Base-by-base conservation (phyloP, 169 alveolate species). In the Babesia ovis region DNA sequence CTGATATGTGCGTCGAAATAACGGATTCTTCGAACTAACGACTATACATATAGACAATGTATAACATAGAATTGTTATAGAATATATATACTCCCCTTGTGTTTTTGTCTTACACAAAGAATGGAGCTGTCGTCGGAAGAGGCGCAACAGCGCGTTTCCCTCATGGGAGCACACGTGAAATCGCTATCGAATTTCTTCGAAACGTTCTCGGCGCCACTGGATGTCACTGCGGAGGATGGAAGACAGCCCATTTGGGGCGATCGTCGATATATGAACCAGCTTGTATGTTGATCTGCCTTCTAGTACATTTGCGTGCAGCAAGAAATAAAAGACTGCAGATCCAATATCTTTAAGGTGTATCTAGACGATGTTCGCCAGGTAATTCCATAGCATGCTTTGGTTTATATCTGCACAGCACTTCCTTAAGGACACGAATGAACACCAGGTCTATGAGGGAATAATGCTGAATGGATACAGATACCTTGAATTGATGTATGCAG, bases 391-490 rank as follows among this genome's bases (percentile, higher is more conserved):
- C 34, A 11, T 20, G 5, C 22, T 8, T 54, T 12, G 4, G 3
- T 64, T 2, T 18, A 11, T 14, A n/a, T 34, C 37, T 42, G 8
- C 55, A 50, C 41, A 79, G 87, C 74, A 79, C 61, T 79, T 79
- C 76, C 62, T 79, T 56, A 79, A 79, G 77, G 87, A 79, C 55
- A 68, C 51, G 37, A 20, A 59, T 50, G 86, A 77, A 18, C 75
- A 42, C 50, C 70, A 60, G 22, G 89, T 88, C 16, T 88, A 88
- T 66, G 88, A 88, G 68, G 93, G 93, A 2, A 39, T 88, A 9
- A 88, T 88, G 93, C 76, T 85, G 31, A 88, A 88, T 59, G 82
- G 90, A 2, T 85, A 72, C 54, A 84, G 93, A 32, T 88, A 88
- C 54, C 61, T 88, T 70, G 93, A 88, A 46, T 42, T 88, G 20